A percentile compares a stretch with the other conserved stretches of the same genome.
Evolutionary conservation across 352 stramenopile species (phyloP).

Genomic region (Pythium dissimile): DNA sequence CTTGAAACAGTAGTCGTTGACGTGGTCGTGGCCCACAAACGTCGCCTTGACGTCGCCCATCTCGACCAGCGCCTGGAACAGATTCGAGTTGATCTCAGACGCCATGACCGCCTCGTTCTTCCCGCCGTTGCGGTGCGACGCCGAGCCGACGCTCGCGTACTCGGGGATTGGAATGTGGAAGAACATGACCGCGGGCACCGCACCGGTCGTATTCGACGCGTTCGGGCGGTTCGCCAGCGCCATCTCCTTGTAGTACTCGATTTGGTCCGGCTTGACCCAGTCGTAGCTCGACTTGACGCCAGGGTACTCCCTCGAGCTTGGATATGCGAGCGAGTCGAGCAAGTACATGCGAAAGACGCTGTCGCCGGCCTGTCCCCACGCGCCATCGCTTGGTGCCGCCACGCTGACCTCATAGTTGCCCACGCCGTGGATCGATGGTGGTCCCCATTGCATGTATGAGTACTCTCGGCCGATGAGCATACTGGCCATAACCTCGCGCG

Average conservation of each 20-base stretch:
- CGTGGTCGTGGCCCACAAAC: slow-evolving; percentile 59
- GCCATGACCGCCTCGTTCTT: slow-evolving; percentile 38
- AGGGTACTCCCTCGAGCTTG: slow-evolving; percentile 30
- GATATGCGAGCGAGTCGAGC: slow-evolving; percentile 38
- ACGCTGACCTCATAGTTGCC: slow-evolving; percentile 61
- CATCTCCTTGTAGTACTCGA: slow-evolving; percentile 38
- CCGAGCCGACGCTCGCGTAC: slow-evolving; percentile 25
- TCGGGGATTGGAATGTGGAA: slow-evolving; percentile 63
- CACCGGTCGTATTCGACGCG: slow-evolving; percentile 14
- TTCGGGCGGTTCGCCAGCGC: slow-evolving; percentile 14
- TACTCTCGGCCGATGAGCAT: slow-evolving; percentile 31
- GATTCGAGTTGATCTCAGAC: slow-evolving; percentile 35
- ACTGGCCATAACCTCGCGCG: slow-evolving; percentile 32
- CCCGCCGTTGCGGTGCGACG: slow-evolving; percentile 23
- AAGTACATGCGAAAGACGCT: slow-evolving; percentile 63
- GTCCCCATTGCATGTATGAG: slow-evolving; percentile 45
- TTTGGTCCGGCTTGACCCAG: slow-evolving; percentile 51
- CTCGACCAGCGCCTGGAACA: slow-evolving; percentile 41
- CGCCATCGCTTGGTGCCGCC: slow-evolving; percentile 23
- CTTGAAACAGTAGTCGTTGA: slow-evolving; percentile 56
- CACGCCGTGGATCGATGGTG: slow-evolving; percentile 28
- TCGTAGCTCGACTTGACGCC: slow-evolving; percentile 38
- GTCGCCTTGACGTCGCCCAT: slow-evolving; percentile 56
- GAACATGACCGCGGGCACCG: slow-evolving; percentile 53
- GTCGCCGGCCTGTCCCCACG: slow-evolving; percentile 26